Evolutionary conservation across 805 yeast genomes (phyloP).

Genomic region (Myxozyma mucilagina): DNA sequence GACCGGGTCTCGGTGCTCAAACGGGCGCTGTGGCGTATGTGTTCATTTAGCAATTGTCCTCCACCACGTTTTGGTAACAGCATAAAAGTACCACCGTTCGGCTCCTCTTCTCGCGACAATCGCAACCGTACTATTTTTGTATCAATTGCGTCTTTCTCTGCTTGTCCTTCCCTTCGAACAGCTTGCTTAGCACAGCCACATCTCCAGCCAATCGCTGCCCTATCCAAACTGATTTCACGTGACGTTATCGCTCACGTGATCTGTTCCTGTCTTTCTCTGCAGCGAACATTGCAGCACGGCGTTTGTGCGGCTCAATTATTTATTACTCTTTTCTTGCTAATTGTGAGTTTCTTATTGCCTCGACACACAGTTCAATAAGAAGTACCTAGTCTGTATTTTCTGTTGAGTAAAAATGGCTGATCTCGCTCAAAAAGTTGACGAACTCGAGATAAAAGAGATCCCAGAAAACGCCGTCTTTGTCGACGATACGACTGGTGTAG

Average conservation of each 20-base stretch:
- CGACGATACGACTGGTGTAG: slow-evolving; percentile 71
- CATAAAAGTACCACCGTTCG: background rate
- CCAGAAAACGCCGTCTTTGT: slow-evolving; percentile 45
- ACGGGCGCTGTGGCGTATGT: no score
- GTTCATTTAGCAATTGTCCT: no score
- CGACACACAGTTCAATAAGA: background rate
- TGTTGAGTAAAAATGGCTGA: slow-evolving; percentile 10
- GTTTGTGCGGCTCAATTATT: no score
- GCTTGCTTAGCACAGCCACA: slow-evolving; percentile 5
- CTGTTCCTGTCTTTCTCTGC: background rate
- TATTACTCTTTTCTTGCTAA: background rate
- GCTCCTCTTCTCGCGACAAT: background rate
- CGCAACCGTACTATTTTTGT: background rate
- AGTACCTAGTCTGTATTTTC: background rate
- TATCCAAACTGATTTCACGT: background rate
- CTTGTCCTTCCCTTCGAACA: slow-evolving; percentile 4
- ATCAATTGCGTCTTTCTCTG: background rate
- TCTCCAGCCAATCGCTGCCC: slow-evolving; percentile 13
- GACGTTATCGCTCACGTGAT: slow-evolving; percentile 16
- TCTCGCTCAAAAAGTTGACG: background rate
- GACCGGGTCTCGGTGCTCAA: no score
- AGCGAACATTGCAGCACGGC: background rate
- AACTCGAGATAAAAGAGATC: slow-evolving; percentile 1
- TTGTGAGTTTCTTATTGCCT: background rate
- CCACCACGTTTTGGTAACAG: no score